Percentiles rank a stretch among this genome's conserved stretches.
phyloP scores from a whole-genome alignment of 2,329 filamentous ascomycete species.

The Metarhizium guizhouense region DNA sequence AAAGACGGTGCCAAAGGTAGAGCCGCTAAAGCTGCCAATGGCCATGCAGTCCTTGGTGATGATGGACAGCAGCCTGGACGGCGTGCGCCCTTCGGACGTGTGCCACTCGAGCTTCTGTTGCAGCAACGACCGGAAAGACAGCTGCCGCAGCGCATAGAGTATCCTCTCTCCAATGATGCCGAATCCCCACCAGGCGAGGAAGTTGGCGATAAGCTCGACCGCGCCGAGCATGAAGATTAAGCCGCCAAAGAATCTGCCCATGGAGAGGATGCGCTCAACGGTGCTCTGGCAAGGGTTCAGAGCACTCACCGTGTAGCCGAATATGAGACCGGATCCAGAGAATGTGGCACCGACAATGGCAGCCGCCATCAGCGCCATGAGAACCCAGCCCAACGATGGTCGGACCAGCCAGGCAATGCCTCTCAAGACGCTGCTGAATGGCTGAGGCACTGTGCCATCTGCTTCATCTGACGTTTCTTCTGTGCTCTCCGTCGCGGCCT shows the following conservation, averaged over 20 bases:
- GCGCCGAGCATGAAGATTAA: too few relatives aligned
- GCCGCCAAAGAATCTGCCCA: constrained; percentile 18
- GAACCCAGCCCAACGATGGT: background rate
- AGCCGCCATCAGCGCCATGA: background rate
- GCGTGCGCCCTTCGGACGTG: constrained; percentile 23
- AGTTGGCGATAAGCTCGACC: too few relatives aligned
- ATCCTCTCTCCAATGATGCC: too few relatives aligned
- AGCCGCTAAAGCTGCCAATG: constrained; percentile 54
- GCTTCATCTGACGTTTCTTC: too few relatives aligned
- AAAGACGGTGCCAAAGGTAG: constrained; percentile 55
- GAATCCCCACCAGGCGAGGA: too few relatives aligned
- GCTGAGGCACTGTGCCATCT: too few relatives aligned
- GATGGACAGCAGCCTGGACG: constrained; percentile 44
- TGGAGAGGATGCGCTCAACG: background rate
- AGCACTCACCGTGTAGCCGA: background rate
- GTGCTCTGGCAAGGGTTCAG: background rate
- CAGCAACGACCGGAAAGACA: too few relatives aligned
- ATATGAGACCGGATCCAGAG: background rate
- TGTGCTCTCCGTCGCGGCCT: too few relatives aligned
- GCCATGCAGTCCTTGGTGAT: constrained; percentile 57
- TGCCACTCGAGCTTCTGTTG: too few relatives aligned
- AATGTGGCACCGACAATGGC: background rate
- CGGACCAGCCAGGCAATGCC: too few relatives aligned
- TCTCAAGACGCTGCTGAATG: too few relatives aligned
- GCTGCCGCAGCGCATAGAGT: too few relatives aligned